Base-by-base conservation (phyloP, 169 alveolate genomes). In the Plasmodium yoelii region DNA sequence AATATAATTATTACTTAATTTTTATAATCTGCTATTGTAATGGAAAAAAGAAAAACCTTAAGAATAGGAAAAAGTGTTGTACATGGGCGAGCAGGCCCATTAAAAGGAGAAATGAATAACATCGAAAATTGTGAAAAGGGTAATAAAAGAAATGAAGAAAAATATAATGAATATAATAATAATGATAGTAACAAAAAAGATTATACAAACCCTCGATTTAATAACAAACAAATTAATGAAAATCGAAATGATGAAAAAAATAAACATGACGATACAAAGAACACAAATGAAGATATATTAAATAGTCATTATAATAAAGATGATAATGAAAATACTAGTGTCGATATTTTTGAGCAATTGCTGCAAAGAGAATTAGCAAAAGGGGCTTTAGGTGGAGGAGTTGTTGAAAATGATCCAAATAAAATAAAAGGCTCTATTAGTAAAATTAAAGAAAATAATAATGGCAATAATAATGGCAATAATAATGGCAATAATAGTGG, bases 81-180 rank as follows among this genome's bases (percentile, higher is more conserved):
- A 22, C 91, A 84, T 26, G 91, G 91, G n/a, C 91, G 91, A 53
- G 60, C 73, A 18, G 91, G 91, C 19, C 91, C 91, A 15, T 39
- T 84, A 65, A 55, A 87, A 49, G 91, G 91, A 26, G 91, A 84
- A 34, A 34, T 57, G 42, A 55, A 26, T 3, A 39, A 69, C n/a
- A 69, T 10, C 9, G 70, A 61, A n/a, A 55, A 82, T 34, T 34
- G 5, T 34, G 24, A 71, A 82, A 64, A 70, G 49, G 42, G 53
- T 6, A 46, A 55, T 19, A 51, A 63, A 60, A 19, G 44, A 67
- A 12, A 44, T 22, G 28, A 24, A 13, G 13, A 63, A 34, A 26
- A 24, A 8, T 51, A 5, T 51, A 51, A 6, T 51, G 59, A 51
- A n/a, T 12, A 19, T 7, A 49, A 12, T 19, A 64, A 64, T 24